Percentiles rank a stretch among this genome's conserved stretches.
Evolutionary conservation across 345 rosid genomes (phyloP).

Genomic region (Carallia brachiata): DNA sequence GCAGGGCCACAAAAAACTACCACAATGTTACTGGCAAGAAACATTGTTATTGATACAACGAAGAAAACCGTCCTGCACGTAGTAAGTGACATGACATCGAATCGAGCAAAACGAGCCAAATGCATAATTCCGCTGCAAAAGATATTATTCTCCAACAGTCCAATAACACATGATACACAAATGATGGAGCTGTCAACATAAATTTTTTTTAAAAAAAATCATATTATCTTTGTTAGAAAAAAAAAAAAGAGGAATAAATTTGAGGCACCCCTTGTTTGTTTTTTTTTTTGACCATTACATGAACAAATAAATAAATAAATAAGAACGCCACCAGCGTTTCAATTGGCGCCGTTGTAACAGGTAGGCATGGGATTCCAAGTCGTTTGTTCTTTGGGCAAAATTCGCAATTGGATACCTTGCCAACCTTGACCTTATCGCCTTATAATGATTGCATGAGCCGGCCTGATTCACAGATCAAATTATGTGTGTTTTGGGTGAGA

Average conservation of each 20-base stretch:
- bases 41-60: neutral
- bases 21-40: too few relatives aligned
- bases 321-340: neutral
- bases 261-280: neutral
- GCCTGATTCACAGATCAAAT: neutral
- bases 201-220: slow-evolving; percentile 13
- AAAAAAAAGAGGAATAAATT: too few relatives aligned
- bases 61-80: slow-evolving; percentile 8
- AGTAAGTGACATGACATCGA: neutral
- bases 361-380: slow-evolving; percentile 21
- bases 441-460: neutral
- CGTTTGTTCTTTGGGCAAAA: too few relatives aligned
- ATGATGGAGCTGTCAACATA: slow-evolving; percentile 25
- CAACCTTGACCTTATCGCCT: too few relatives aligned
- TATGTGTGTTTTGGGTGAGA: too few relatives aligned
- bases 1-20: too few relatives aligned
- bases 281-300: neutral
- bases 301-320: neutral
- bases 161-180: neutral
- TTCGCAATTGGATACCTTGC: too few relatives aligned
- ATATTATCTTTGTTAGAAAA: too few relatives aligned
- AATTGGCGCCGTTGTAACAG: slow-evolving; percentile 20
- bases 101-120: neutral
- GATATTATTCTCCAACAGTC: slow-evolving; percentile 8
- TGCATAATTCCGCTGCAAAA: neutral